These are phyloP conservation scores for Russula virescens DNA, from an alignment of 768 basidiomycete species.

Conservation along the genomic window DNA sequence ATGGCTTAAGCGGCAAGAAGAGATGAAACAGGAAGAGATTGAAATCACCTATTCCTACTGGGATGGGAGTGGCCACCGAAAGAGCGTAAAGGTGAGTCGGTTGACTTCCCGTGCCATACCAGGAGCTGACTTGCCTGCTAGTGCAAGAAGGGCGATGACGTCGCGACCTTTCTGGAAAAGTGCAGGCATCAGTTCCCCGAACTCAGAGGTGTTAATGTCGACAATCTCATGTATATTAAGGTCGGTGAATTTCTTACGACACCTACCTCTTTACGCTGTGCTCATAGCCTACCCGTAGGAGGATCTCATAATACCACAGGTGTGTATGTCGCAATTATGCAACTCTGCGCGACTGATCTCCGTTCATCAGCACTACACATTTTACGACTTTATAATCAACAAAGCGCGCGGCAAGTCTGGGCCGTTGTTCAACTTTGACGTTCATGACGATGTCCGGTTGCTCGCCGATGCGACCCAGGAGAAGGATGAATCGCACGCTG, in stretches of 20 bases:
- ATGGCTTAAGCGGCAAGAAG: constrained; percentile 73
- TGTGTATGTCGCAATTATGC: constrained; percentile 35
- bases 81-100: constrained; percentile 72
- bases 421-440: constrained; percentile 97
- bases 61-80: constrained; percentile 97
- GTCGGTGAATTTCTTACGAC: constrained; percentile 35
- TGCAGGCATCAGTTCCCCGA: constrained; percentile 92
- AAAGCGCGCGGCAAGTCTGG: constrained; percentile 98
- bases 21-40: constrained; percentile 66
- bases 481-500: constrained; percentile 98
- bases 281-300: constrained; percentile 49
- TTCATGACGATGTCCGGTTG: constrained; percentile 95
- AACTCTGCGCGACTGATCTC: neutral
- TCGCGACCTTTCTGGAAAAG: constrained; percentile 84
- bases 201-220: constrained; percentile 80
- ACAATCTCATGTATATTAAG: constrained; percentile 99
- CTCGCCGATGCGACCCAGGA: constrained; percentile 92
- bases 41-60: constrained; percentile 96
- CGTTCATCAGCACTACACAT: constrained; percentile 78
- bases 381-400: constrained; percentile 98
- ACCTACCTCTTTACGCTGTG: neutral
- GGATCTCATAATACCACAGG: constrained; percentile 96
- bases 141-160: constrained; percentile 97
- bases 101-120: neutral
- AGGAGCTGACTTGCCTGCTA: constrained; percentile 35